Evolutionary conservation across 768 basidiomycete genomes (phyloP).

Genomic region (Polyporus arcularius): DNA sequence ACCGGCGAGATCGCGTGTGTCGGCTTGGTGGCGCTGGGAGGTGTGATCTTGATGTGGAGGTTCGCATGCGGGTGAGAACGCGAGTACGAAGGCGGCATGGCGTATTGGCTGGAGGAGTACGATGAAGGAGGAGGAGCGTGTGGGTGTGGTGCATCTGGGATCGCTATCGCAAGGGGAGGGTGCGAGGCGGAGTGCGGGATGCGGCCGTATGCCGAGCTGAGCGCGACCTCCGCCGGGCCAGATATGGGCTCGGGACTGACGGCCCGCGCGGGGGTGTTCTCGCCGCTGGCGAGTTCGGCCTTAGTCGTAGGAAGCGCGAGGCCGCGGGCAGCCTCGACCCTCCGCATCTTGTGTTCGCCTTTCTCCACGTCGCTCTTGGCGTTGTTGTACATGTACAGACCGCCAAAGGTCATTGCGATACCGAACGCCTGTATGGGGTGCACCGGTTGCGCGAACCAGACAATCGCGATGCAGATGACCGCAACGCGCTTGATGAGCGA

Average conservation of each 20-base stretch:
- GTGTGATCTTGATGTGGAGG: conserved; percentile 33
- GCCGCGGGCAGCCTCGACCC: conserved; percentile 71
- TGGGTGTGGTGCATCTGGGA: conserved; percentile 1
- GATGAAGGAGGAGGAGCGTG: conserved; percentile 3
- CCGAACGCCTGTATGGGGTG: conserved; percentile 85
- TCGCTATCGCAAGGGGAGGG: neutral
- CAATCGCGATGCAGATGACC: conserved; percentile 96
- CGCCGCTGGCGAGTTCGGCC: conserved; percentile 54
- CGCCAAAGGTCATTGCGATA: conserved; percentile 87
- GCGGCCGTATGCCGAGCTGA: conserved; percentile 26
- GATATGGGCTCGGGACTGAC: conserved; percentile 16
- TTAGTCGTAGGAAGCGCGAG: conserved; percentile 70
- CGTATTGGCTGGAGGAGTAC: conserved; percentile 8
- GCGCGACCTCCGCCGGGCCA: conserved; percentile 11
- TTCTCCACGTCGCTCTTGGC: conserved; percentile 91
- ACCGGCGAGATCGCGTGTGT: conserved; percentile 22
- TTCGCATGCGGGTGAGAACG: conserved; percentile 28
- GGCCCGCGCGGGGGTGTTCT: conserved; percentile 32
- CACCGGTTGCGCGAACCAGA: conserved; percentile 92
- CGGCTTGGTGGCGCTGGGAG: conserved; percentile 18
- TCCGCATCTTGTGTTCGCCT: conserved; percentile 86
- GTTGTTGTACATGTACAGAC: conserved; percentile 94
- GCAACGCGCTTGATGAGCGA: conserved; percentile 97
- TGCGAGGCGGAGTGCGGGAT: conserved; percentile 9
- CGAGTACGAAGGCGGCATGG: conserved; percentile 25